Evolutionary conservation across 2,329 filamentous ascomycete genomes (phyloP), one percentile per base, ranked within the genome.

Genomic region (Nemania abortiva): DNA sequence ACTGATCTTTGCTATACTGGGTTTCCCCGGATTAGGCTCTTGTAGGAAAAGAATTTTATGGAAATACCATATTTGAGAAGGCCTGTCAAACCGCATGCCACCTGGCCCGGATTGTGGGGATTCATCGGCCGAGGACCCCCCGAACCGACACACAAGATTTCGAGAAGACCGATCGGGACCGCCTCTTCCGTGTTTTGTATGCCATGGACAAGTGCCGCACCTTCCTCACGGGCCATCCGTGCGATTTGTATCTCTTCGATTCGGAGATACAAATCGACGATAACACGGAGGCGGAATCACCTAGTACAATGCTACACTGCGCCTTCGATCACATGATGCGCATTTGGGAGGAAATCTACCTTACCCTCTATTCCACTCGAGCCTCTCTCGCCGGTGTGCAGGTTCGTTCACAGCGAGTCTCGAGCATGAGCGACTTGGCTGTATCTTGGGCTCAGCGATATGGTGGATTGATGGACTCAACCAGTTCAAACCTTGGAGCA

Each of bases 321-420:
- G 63, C 63, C n/a, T 66, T 66, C n/a, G 27, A 66, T 56, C 37
- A 61, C 2, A 55, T 66, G 13, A 66, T 66, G 63, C 50, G 39
- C 10, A 50, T 66, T 18, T 66, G 63, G 63, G 63, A 66, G 29
- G 63, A 66, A 49, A 49, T 66, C 15, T 66, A 66, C 39, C 39
- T 66, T 13, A 53, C 29, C 24, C 63, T 66, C 7, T 66, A 66
- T 37, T 61, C 56, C 7, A 39, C 57, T 6, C 27, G 63, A 13
- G 56, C 56, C 22, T 55, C 56, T 6, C n/a, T 60, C 18, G 63
- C 63, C 9, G 29, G 42, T n/a, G 22, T 9, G 22, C 47, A 39
- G 15, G 34, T 24, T 15, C 63, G 63, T 42, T 20, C 50, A 1
- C 63, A 61, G 18, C 52, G 50, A 31, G 63, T 50, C 20, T 61